These are phyloP conservation scores for Diutina siamensis DNA, from an alignment of 1,139 yeast genomes.

Conservation along the genomic window DNA sequence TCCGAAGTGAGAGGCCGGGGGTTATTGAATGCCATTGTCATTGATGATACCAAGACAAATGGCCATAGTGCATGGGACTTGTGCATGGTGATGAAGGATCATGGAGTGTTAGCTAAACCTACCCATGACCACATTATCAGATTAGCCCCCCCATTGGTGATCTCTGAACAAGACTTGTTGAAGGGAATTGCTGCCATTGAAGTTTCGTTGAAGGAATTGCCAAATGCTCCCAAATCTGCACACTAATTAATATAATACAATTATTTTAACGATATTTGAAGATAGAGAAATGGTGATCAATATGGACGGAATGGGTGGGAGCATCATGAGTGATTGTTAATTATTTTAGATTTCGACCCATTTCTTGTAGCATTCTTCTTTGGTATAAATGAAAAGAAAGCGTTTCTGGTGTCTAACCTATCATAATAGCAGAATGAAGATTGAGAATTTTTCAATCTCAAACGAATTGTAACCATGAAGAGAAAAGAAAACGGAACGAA, in stretches of 20 bases:
- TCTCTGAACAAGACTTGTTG: slow-evolving; percentile 73
- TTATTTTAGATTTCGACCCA: too few relatives aligned
- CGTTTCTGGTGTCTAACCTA: too few relatives aligned
- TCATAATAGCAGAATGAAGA: too few relatives aligned
- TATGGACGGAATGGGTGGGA: too few relatives aligned
- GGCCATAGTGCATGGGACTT: slow-evolving; percentile 96
- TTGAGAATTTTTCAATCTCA: too few relatives aligned
- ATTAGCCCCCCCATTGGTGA: slow-evolving; percentile 91
- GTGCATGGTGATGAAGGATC: slow-evolving; percentile 77
- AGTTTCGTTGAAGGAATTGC: slow-evolving; percentile 47
- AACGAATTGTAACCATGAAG: too few relatives aligned
- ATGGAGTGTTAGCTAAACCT: slow-evolving; percentile 91
- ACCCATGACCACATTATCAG: slow-evolving; percentile 94
- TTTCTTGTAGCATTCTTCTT: too few relatives aligned
- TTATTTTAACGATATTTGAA: too few relatives aligned
- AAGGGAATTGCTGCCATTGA: slow-evolving; percentile 72
- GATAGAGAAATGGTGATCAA: too few relatives aligned
- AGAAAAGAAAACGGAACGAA: too few relatives aligned
- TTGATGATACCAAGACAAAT: slow-evolving; percentile 72
- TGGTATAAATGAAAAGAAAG: too few relatives aligned
- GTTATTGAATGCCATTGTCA: slow-evolving; percentile 79
- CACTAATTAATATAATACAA: slow-evolving; percentile 17
- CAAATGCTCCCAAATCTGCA: slow-evolving; percentile 35
- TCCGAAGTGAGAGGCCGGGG: slow-evolving; percentile 93
- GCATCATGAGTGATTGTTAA: too few relatives aligned